phyloP scores from a whole-genome alignment of 2,329 filamentous ascomycete species.

The Endocalyx cinctus region DNA sequence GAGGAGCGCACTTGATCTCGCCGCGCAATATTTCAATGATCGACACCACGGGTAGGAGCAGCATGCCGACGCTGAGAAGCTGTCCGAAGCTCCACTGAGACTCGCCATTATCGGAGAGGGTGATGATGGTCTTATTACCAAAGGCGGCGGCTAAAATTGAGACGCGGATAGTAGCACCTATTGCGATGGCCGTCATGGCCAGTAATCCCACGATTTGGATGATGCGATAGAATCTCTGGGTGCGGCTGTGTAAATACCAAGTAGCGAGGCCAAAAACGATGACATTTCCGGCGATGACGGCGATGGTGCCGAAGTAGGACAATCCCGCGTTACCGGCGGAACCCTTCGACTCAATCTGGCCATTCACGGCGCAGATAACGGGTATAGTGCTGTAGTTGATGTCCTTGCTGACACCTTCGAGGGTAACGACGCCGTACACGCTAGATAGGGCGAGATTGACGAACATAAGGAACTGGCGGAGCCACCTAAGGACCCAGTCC shows the following conservation, averaged over 20 bases:
- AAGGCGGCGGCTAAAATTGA: slow-evolving; percentile 58
- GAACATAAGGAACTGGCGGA: slow-evolving; percentile 62
- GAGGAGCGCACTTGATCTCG: slow-evolving; percentile 32
- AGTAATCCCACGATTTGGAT: slow-evolving; percentile 50
- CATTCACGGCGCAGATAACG: slow-evolving; percentile 56
- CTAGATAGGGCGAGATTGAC: slow-evolving; percentile 57
- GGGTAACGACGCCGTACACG: slow-evolving; percentile 51
- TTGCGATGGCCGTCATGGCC: slow-evolving; percentile 52
- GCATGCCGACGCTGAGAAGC: slow-evolving; percentile 53
- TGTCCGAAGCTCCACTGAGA: slow-evolving; percentile 60
- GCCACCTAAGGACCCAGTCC: slow-evolving; percentile 63
- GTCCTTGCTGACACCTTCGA: slow-evolving; percentile 49
- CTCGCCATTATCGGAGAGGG: slow-evolving; percentile 48
- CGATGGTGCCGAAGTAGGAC: slow-evolving; percentile 55
- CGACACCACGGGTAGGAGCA: slow-evolving; percentile 56
- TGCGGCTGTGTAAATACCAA: slow-evolving; percentile 59
- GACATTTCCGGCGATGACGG: slow-evolving; percentile 54
- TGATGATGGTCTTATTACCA: slow-evolving; percentile 41
- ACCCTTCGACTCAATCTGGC: slow-evolving; percentile 27
- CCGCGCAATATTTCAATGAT: slow-evolving; percentile 53
- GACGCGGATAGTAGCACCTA: slow-evolving; percentile 55
- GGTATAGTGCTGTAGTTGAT: slow-evolving; percentile 50
- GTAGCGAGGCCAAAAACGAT: slow-evolving; percentile 56
- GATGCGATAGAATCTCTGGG: slow-evolving; percentile 48
- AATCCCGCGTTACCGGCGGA: slow-evolving; percentile 36